Conservation (phyloP, 73 alveolate genomes). For the Paramecium pentaurelia region DNA sequence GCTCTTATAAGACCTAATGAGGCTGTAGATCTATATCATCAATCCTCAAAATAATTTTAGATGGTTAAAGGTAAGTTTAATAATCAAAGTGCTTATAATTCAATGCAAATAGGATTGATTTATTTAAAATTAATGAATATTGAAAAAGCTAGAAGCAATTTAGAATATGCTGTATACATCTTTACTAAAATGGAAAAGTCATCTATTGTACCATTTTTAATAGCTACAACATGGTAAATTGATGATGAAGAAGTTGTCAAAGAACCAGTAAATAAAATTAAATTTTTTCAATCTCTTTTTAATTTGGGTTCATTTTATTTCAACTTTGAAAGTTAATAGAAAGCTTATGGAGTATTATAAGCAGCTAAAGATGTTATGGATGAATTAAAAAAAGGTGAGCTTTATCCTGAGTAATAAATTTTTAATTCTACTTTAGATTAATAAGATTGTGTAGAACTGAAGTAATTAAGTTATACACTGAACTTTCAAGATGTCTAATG, state of each 20-base stretch:
- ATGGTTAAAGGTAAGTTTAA: not conserved
- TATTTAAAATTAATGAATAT: not conserved
- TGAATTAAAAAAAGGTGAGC: not conserved
- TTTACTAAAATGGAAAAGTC: not conserved
- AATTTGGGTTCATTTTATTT: not conserved
- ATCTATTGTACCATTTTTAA: not conserved
- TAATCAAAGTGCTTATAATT: not conserved
- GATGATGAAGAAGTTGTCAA: not conserved
- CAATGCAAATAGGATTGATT: not conserved
- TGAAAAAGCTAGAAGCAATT: not conserved
- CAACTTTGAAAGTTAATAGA: not conserved
- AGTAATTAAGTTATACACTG: not conserved
- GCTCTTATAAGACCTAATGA: not conserved
- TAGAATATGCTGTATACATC: not conserved
- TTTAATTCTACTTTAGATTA: not conserved
- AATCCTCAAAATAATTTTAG: not conserved
- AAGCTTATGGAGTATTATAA: not conserved
- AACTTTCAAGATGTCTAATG: not conserved
- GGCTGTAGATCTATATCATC: not conserved
- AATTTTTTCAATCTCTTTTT: not conserved
- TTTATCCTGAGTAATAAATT: not conserved
- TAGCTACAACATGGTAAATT: not conserved
- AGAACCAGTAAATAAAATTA: not conserved
- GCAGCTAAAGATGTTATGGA: not conserved
- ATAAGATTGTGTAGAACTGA: not conserved